Conservation (phyloP, 108 stramenopile genomes). For the Aurantiochytrium sp. region DNA sequence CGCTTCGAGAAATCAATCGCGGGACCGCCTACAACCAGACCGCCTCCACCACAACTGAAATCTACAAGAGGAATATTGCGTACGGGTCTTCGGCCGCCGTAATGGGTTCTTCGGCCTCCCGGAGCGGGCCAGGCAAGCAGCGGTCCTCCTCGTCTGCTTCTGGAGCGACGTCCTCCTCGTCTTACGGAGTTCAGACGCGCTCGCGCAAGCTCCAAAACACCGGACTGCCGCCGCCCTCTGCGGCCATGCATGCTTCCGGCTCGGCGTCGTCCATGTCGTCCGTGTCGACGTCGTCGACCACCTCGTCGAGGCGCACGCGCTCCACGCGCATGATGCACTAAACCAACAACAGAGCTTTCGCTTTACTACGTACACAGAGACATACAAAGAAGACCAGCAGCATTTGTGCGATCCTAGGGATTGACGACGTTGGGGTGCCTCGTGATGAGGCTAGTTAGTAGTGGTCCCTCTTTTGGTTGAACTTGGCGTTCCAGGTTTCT, state of each 20-base stretch:
- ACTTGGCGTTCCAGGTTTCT: conserved; percentile 20
- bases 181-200: neutral
- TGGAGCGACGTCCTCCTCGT: neutral
- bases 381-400: too few relatives aligned
- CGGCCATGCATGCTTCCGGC: neutral
- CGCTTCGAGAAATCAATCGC: neutral
- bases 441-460: neutral
- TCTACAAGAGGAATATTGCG: neutral
- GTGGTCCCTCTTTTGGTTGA: neutral
- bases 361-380: too few relatives aligned
- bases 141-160: too few relatives aligned
- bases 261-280: neutral
- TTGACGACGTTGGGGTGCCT: too few relatives aligned
- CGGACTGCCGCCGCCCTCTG: neutral
- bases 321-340: neutral
- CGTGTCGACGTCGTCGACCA: neutral
- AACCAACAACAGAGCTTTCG: neutral
- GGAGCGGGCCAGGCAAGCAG: too few relatives aligned
- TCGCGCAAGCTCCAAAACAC: neutral
- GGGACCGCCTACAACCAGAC: neutral
- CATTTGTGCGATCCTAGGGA: too few relatives aligned
- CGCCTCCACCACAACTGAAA: too few relatives aligned
- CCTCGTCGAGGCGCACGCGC: neutral
- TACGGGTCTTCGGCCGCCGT: too few relatives aligned
- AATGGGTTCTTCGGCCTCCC: too few relatives aligned